A percentile compares a stretch with the other conserved stretches of the same genome.
Evolutionary conservation across 2,329 filamentous ascomycete genomes (phyloP).

Genomic region (Colletotrichum salicis): DNA sequence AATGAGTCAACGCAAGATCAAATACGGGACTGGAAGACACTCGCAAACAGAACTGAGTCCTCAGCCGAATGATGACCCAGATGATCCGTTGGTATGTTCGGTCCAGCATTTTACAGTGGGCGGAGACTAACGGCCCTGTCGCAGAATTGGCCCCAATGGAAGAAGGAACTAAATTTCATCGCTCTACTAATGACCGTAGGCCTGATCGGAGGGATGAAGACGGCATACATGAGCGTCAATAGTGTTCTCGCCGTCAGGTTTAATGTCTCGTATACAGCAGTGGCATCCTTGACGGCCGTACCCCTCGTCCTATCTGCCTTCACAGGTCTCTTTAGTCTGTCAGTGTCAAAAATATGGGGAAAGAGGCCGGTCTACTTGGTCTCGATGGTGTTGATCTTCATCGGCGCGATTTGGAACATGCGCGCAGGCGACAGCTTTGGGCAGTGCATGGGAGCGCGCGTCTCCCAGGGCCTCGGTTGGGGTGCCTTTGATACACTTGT

Average conservation of each 20-base stretch:
- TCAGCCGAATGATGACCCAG: constrained; percentile 64
- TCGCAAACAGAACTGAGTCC: constrained; percentile 60
- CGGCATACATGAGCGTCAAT: constrained; percentile 61
- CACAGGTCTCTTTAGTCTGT: constrained; percentile 54
- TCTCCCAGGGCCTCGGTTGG: constrained; percentile 69
- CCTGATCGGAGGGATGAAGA: constrained; percentile 63
- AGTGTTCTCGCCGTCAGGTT: constrained; percentile 54
- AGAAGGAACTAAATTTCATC: constrained; percentile 61
- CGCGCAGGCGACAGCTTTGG: constrained; percentile 52
- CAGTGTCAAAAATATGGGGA: constrained; percentile 59
- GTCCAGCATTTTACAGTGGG: background rate
- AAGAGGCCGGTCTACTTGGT: constrained; percentile 64
- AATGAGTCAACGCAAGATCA: constrained; percentile 51
- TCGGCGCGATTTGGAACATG: constrained; percentile 63
- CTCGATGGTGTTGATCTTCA: constrained; percentile 57
- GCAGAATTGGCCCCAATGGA: constrained; percentile 67
- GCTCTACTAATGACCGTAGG: constrained; percentile 59
- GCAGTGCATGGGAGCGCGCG: constrained; percentile 61
- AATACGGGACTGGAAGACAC: constrained; percentile 58
- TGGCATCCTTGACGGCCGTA: constrained; percentile 62
- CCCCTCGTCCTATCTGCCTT: constrained; percentile 62
- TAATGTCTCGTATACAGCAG: constrained; percentile 57
- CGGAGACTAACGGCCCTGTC: background rate
- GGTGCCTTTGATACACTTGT: constrained; percentile 67
- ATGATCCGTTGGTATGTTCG: constrained; percentile 63